Base-by-base conservation (phyloP, 306 rosid genomes). In the Cicer arietinum region DNA sequence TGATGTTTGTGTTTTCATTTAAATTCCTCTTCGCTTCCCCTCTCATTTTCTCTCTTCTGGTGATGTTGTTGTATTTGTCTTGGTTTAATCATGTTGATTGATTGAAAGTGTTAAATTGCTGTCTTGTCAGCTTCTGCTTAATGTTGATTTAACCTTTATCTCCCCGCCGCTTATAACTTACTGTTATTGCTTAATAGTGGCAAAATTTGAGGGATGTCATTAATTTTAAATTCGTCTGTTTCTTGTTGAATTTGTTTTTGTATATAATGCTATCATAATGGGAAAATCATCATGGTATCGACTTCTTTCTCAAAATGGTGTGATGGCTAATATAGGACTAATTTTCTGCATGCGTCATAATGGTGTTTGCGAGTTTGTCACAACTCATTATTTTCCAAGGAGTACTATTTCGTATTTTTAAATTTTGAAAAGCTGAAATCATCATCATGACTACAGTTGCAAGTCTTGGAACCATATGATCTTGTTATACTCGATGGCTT, bases 281-380 rank as follows among this genome's bases (percentile, higher is more conserved):
- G 63, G 45, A 61, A 56, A 78, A 44, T 59, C 39, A 45, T 82
- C 84, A 41, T 35, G 35, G 3, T 64, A 20, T 58, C 2, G 1
- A 25, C 37, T 58, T 46, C 39, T 65, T 75, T 65, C 75, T 75
- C 13, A 56, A 62, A 69, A 69, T 47, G 53, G 47, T 58, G 52
- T 57, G 47, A 35, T 64, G 58, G 41, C 73, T 45, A n/a, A 56
- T 74, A 18, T 10, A 57, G 53, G 82, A 43, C 60, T 51, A 43
- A 22, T 73, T 77, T 72, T 40, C 45, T 48, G 65, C 67, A 17
- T 73, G 69, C 60, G 62, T 40, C 63, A 20, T 40, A 47, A 43
- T 44, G 75, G 9, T 62, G 72, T 68, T 74, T 71, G 46, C 65
- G 80, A 41, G 51, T 74, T 45, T 77, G 77, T 73, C 66, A 66